phyloP scores from a whole-genome alignment of 495 filamentous ascomycete genomes.

The Talaromyces stipitatus region DNA sequence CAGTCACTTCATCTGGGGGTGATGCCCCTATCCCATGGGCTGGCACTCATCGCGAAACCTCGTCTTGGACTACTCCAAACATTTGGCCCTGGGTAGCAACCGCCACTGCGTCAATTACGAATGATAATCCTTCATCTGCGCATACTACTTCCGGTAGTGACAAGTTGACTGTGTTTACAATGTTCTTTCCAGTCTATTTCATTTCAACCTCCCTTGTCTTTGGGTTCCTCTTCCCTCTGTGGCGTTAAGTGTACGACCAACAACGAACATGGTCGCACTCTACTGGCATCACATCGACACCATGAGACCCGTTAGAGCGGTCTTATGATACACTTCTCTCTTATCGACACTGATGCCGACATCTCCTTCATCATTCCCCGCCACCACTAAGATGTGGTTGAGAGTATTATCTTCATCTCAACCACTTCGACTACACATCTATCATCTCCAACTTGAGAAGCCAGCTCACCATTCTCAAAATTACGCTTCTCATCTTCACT shows the following conservation, averaged over 20 bases:
- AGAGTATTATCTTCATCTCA: too few species aligned
- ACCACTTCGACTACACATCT: not conserved
- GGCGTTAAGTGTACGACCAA: constrained; percentile 25
- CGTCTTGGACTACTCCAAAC: constrained; percentile 41
- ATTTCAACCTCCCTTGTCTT: constrained; percentile 34
- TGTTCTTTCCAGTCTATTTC: constrained; percentile 44
- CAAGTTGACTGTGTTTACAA: constrained; percentile 24
- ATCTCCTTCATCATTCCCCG: constrained; percentile 2
- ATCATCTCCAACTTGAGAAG: not conserved
- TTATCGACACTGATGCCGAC: not conserved
- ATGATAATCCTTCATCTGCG: constrained; percentile 63
- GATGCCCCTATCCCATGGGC: constrained; percentile 53
- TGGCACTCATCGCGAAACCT: constrained; percentile 53
- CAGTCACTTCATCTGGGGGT: constrained; percentile 46
- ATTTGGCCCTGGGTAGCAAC: constrained; percentile 54
- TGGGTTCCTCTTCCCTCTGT: constrained; percentile 39
- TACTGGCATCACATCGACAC: not conserved
- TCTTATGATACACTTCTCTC: too few species aligned
- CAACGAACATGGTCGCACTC: too few species aligned
- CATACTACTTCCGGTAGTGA: constrained; percentile 64
- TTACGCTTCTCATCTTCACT: not conserved
- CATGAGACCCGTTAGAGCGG: too few species aligned
- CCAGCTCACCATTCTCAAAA: too few species aligned
- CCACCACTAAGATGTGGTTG: constrained; percentile 1
- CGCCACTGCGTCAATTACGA: constrained; percentile 32